Base-by-base conservation (phyloP, 345 rosid genomes). In the Corchorus olitorius region DNA sequence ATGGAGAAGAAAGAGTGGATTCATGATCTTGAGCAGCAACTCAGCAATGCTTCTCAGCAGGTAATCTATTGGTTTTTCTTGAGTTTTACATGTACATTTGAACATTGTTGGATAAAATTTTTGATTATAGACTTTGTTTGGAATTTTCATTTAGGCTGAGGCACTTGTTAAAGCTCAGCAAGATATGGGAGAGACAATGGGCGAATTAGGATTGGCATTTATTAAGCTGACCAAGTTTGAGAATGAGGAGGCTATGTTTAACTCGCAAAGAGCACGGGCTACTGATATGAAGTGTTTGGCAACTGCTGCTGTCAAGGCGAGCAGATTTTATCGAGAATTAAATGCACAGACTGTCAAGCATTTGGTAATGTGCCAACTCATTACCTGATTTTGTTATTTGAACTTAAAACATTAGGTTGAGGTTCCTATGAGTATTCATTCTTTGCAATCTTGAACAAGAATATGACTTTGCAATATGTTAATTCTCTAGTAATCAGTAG, bases 151-250 rank as follows among this genome's bases (percentile, higher is more conserved):
- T 72, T 83, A 96, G 98, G 99, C 98, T 27, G 98, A 92, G 79
- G 72, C 89, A 11, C 87, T 96, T n/a, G 99, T 96, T 33, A 92
- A 96, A 84, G 92, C 95, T 54, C 98, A 94, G 77, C 97, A 96
- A 87, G 99, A 94, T 82, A 91, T 91, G 92, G 97, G 99, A 64
- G 98, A 94, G 69, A 94, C 99, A 53, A 86, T 94, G 93, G 98
- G 97, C 67, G 98, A 91, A 76, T 68, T 96, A 67, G 97, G 99
- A 55, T 78, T 92, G 82, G 88, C 97, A 13, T 94, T 97, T 74
- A 91, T 97, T 74, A 96, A 96, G 79, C 81, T 93, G 79, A 90
- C 97, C 0, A 96, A 93, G 79, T 96, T 93, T 68, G 98, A 97
- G 88, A 92, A 88, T 22, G 98, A 97, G 84, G 95, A 94, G 85